phyloP scores from a whole-genome alignment of 129 eudicot species.

The Artemisia annua region DNA sequence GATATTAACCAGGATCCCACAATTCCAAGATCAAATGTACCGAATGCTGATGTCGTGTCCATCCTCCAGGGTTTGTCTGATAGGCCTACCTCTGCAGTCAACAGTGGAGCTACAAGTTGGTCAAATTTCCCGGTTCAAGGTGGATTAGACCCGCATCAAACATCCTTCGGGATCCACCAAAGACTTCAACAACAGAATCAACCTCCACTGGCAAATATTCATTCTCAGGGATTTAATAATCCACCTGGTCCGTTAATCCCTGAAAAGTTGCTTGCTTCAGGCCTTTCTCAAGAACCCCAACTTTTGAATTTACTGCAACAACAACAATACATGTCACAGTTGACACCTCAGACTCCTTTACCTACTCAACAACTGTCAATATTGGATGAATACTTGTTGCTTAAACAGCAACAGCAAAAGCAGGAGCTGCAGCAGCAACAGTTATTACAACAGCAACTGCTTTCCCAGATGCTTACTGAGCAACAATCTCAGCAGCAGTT shows the following conservation, averaged over 20 bases:
- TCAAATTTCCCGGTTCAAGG: constrained; percentile 67
- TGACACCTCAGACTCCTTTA: constrained; percentile 59
- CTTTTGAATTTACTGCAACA: constrained; percentile 60
- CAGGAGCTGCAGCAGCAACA: constrained; percentile 23
- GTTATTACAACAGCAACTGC: constrained; percentile 69
- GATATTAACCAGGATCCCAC: constrained; percentile 52
- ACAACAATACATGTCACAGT: constrained; percentile 76
- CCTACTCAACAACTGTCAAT: constrained; percentile 65
- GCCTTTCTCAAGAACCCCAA: constrained; percentile 67
- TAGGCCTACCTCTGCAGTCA: constrained; percentile 45
- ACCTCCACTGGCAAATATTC: constrained; percentile 32
- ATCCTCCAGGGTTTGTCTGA: constrained; percentile 69
- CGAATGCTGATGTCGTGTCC: constrained; percentile 58
- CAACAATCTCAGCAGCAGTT: constrained; percentile 53
- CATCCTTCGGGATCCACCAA: constrained; percentile 57
- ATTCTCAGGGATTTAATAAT: constrained; percentile 44
- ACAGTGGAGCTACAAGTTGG: constrained; percentile 54
- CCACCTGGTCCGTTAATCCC: constrained; percentile 37
- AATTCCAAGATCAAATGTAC: constrained; percentile 52
- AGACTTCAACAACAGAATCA: constrained; percentile 60
- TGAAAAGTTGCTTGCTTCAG: constrained; percentile 67
- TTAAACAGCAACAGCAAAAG: constrained; percentile 49
- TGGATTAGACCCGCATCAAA: constrained; percentile 57
- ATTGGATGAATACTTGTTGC: constrained; percentile 72
- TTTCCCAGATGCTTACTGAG: constrained; percentile 61